Base-by-base conservation (phyloP, 2,329 filamentous ascomycete genomes). In the Ilyonectria destructans region DNA sequence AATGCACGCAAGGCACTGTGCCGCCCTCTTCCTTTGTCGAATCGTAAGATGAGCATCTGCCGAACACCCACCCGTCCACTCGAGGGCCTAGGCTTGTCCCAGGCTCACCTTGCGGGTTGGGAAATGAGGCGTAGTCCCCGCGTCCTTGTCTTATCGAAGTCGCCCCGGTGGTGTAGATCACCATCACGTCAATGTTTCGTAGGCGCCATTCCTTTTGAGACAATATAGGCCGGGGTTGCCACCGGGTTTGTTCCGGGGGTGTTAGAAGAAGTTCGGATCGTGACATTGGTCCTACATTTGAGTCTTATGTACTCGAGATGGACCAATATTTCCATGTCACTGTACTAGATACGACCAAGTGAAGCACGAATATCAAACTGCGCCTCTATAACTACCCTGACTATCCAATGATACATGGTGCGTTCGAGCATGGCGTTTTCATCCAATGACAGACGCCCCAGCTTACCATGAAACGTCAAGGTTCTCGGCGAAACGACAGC, bases 11-110 rank as follows among this genome's bases (percentile, higher is more conserved):
- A 33, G 31, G 40, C 26, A 40, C 12, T 29, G 45, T 17, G 46
- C 26, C 43, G 59, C 65, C 60, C 62, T 68, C 58, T 57, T 49
- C 59, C 46, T 40, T 29, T 43, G 48, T 59, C 12, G 46, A 40
- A 71, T 74, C 70, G 69, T 70, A 74, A 62, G 70, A 74, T 69
- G 29, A 57, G 51, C 58, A 62, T 64, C 61, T 64, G 63, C 37
- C 59, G 57, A 58, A 65, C 45, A 52, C 33, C 54, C 64, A 62
- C 52, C 57, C 61, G 35, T 61, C 58, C 57, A 58, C 57, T 55
- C 43, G 15, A 35, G 10, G 31, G n/a, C 17, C 31, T n/a, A 35
- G 49, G 49, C 45, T 63, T 72, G 58, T 66, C 49, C 60, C 43
- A 59, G 48, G 62, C 57, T 37, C 64, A 56, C 62, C 67, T 56